Conservation (phyloP, 108 stramenopile genomes). For the Nitzschia inconspicua region DNA sequence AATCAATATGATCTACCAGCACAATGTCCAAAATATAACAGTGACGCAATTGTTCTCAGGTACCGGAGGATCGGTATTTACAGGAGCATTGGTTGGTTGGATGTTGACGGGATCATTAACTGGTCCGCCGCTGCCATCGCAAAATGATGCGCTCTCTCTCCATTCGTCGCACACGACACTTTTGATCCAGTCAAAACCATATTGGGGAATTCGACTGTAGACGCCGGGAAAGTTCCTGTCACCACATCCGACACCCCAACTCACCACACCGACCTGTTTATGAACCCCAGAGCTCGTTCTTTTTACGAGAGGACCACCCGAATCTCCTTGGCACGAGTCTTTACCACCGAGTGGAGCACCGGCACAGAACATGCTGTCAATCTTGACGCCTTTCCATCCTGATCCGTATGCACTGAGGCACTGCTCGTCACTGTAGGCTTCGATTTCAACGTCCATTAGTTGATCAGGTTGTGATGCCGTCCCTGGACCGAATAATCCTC, state of each 20-base stretch:
- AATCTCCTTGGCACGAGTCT: conserved; percentile 60
- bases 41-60: too few relatives aligned
- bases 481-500: too few relatives aligned
- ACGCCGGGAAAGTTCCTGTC: conserved; percentile 41
- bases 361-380: conserved; percentile 37
- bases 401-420: conserved; percentile 19
- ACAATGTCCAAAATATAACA: too few relatives aligned
- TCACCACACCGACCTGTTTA: conserved; percentile 52
- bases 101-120: too few relatives aligned
- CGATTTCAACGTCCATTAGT: conserved; percentile 39
- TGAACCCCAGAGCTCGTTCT: conserved; percentile 8
- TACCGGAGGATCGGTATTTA: too few relatives aligned
- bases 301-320: conserved; percentile 40
- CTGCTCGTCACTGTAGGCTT: neutral
- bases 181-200: conserved; percentile 36
- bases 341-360: conserved; percentile 7
- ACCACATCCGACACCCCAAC: conserved; percentile 58
- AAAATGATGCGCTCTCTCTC: conserved; percentile 9
- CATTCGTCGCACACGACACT: conserved; percentile 13
- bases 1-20: too few relatives aligned
- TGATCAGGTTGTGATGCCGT: too few relatives aligned
- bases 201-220: conserved; percentile 28
- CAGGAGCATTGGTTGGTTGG: too few relatives aligned
- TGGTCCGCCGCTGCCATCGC: too few relatives aligned
- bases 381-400: conserved; percentile 2